Evolutionary conservation across 1,139 yeast genomes (phyloP).

Genomic region (Zygoascus sp.): DNA sequence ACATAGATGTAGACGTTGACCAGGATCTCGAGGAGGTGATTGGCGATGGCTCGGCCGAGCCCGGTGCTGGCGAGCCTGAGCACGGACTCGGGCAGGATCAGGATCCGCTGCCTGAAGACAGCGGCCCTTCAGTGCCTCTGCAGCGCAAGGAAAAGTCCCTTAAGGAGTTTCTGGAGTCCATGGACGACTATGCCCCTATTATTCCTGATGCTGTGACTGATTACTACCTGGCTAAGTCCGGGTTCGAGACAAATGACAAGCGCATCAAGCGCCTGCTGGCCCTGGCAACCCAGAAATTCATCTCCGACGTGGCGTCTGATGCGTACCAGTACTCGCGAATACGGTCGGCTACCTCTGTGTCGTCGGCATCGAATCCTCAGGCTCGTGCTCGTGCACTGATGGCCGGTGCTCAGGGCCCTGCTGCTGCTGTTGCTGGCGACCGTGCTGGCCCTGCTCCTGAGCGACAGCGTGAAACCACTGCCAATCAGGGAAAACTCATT

Average conservation of each 20-base stretch:
- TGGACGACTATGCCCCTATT: slow-evolving; percentile 94
- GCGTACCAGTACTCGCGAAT: slow-evolving; percentile 94
- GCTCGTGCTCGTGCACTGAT: slow-evolving; percentile 74
- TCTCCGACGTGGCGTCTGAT: slow-evolving; percentile 91
- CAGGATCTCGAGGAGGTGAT: slow-evolving; percentile 19
- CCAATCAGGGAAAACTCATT: slow-evolving; percentile 67
- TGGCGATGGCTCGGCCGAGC: background rate
- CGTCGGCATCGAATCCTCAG: slow-evolving; percentile 81
- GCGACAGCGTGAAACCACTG: slow-evolving; percentile 37
- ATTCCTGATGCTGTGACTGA: slow-evolving; percentile 99
- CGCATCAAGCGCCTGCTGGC: slow-evolving; percentile 84
- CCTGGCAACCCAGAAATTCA: slow-evolving; percentile 90
- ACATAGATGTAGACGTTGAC: slow-evolving; percentile 30
- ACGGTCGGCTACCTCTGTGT: slow-evolving; percentile 76
- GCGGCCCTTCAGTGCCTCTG: slow-evolving; percentile 54
- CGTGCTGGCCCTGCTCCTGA: slow-evolving; percentile 8
- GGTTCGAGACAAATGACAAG: slow-evolving; percentile 75
- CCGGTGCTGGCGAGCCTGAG: too few relatives aligned
- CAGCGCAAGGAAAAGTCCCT: slow-evolving; percentile 83
- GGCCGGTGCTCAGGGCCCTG: slow-evolving; percentile 43
- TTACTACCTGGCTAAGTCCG: slow-evolving; percentile 82
- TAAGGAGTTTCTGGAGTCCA: slow-evolving; percentile 75
- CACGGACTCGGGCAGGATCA: slow-evolving; percentile 17
- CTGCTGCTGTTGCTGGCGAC: slow-evolving; percentile 14
- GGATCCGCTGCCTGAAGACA: slow-evolving; percentile 14